These are phyloP conservation scores for Hymenochaete sp. DNA, from an alignment of 1,284 basidiomycete genomes.

Conservation along the genomic window DNA sequence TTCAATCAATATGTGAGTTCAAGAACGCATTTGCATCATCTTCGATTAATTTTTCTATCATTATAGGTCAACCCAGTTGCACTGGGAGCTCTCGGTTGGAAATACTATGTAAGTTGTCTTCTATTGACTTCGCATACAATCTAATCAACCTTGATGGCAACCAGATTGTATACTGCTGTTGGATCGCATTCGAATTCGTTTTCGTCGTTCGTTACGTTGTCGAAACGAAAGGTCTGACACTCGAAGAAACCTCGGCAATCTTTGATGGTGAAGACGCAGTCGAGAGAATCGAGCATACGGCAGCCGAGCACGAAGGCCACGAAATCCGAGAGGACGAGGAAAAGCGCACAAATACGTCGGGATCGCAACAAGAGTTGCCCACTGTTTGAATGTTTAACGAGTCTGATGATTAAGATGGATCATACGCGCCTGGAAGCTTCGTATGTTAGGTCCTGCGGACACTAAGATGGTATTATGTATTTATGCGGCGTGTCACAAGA, in stretches of 20 bases:
- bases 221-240: slow-evolving; percentile 63
- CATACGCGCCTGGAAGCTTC: neutral
- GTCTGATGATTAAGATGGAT: neutral
- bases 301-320: slow-evolving; percentile 9
- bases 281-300: slow-evolving; percentile 31
- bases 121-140: neutral
- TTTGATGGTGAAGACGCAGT: slow-evolving; percentile 57
- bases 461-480: neutral
- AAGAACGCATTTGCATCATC: too few relatives aligned
- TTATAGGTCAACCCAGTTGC: too few relatives aligned
- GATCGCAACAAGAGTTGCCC: neutral
- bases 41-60: too few relatives aligned
- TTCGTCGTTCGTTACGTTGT: slow-evolving; percentile 60
- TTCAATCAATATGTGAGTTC: slow-evolving; percentile 83
- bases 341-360: neutral
- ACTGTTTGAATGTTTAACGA: neutral
- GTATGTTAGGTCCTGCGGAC: neutral
- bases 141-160: neutral
- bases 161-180: slow-evolving; percentile 58
- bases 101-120: slow-evolving; percentile 41
- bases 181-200: slow-evolving; percentile 53
- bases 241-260: slow-evolving; percentile 68
- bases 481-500: neutral
- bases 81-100: slow-evolving; percentile 49
- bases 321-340: slow-evolving; percentile 1